Evolutionary conservation across 2,329 filamentous ascomycete species (phyloP).

Genomic region (Chalaropsis thielavioides): DNA sequence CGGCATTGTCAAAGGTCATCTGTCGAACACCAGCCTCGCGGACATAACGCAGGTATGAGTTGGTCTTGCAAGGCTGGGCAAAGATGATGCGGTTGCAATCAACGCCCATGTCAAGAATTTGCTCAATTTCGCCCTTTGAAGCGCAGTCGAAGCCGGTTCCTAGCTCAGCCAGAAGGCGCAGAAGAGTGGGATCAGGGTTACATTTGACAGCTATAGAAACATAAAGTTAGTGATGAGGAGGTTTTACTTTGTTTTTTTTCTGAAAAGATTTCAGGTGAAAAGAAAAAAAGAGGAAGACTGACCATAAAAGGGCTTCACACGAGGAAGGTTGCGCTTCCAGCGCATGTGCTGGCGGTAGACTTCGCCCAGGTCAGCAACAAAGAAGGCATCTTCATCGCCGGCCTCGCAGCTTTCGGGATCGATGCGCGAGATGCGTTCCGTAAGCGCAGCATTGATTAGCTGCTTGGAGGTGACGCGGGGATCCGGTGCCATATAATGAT

Average conservation of each 20-base stretch:
- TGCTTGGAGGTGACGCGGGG: slow-evolving; percentile 44
- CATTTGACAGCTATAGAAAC: slow-evolving; percentile 72
- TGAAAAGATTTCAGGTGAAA: too few species aligned
- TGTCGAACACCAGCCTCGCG: slow-evolving; percentile 74
- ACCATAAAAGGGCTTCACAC: slow-evolving; percentile 96
- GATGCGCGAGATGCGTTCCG: slow-evolving; percentile 68
- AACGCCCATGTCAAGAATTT: slow-evolving; percentile 69
- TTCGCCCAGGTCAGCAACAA: slow-evolving; percentile 93
- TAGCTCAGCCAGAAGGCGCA: slow-evolving; percentile 73
- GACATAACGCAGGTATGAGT: slow-evolving; percentile 89
- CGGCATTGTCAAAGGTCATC: slow-evolving; percentile 98
- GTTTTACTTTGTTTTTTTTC: too few species aligned
- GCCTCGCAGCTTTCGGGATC: slow-evolving; percentile 78
- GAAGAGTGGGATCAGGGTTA: slow-evolving; percentile 82
- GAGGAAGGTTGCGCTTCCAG: slow-evolving; percentile 88
- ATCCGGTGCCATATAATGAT: slow-evolving; percentile 19
- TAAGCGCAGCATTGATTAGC: slow-evolving; percentile 74
- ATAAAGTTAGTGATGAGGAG: not conserved
- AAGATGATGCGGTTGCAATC: slow-evolving; percentile 91
- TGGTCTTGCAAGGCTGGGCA: slow-evolving; percentile 98
- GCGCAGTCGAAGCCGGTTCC: slow-evolving; percentile 97
- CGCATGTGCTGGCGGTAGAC: slow-evolving; percentile 96
- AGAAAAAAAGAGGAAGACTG: too few species aligned
- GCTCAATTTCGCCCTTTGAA: slow-evolving; percentile 92
- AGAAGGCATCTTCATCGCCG: slow-evolving; percentile 95